A percentile compares a stretch with the other conserved stretches of the same genome.
Conservation (phyloP, 2,329 filamentous ascomycete species). For the Pseudofabraea citricarpa region DNA sequence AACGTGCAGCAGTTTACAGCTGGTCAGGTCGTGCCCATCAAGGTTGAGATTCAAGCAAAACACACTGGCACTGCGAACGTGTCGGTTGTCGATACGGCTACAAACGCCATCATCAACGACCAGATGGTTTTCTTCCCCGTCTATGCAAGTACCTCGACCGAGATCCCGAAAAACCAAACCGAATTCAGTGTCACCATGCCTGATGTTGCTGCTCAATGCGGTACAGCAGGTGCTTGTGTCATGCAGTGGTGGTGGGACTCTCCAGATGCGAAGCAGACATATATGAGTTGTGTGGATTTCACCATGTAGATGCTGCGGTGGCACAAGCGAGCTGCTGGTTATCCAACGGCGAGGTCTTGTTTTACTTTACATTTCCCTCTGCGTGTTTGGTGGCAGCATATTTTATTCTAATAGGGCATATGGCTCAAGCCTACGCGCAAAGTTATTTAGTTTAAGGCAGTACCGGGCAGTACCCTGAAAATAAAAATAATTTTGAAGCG, state of each 20-base stretch:
- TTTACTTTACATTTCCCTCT: background rate
- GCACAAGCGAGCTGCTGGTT: background rate
- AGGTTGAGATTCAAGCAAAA: slow-evolving; percentile 42
- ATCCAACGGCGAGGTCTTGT: background rate
- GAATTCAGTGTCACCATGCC: slow-evolving; percentile 50
- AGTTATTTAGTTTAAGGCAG: too few relatives aligned
- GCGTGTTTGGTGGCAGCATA: background rate
- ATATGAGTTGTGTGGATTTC: slow-evolving; percentile 49
- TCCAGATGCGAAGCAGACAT: slow-evolving; percentile 43
- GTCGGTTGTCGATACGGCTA: slow-evolving; percentile 41
- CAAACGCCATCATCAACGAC: slow-evolving; percentile 40
- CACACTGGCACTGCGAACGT: slow-evolving; percentile 52
- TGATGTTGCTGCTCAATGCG: slow-evolving; percentile 38
- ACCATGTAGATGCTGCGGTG: slow-evolving; percentile 4
- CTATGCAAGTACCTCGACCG: slow-evolving; percentile 41
- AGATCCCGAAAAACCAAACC: slow-evolving; percentile 38
- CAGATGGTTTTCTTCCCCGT: slow-evolving; percentile 41
- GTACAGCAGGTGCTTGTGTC: slow-evolving; percentile 42
- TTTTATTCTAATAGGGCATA: background rate
- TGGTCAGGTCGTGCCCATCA: slow-evolving; percentile 33
- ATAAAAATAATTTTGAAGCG: background rate
- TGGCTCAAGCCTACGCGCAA: background rate
- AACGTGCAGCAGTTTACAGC: slow-evolving; percentile 1
- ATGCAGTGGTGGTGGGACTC: slow-evolving; percentile 51
- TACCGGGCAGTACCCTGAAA: background rate